Conservation (phyloP, 768 basidiomycete species). For the Filobasidium wieringae region DNA sequence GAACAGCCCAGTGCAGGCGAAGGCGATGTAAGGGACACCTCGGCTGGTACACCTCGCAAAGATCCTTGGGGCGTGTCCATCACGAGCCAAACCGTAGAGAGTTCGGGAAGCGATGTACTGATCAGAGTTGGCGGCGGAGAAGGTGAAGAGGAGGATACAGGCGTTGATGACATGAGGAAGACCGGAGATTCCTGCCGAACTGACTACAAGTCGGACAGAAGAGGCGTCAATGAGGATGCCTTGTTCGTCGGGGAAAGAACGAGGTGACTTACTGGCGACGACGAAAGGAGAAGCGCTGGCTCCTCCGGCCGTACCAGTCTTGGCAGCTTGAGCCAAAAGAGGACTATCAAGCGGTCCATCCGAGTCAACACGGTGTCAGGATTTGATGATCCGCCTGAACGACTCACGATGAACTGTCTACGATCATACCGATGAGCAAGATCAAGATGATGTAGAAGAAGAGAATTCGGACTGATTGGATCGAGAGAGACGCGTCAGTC, state of each 20-base stretch:
- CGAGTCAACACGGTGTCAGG: slow-evolving; percentile 14
- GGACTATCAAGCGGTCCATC: slow-evolving; percentile 43
- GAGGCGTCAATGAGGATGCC: neutral
- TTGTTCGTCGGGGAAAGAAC: neutral
- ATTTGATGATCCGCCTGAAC: neutral
- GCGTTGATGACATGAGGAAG: slow-evolving; percentile 27
- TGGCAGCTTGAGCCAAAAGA: slow-evolving; percentile 21
- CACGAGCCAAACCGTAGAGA: slow-evolving; percentile 40
- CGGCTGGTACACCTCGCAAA: slow-evolving; percentile 45
- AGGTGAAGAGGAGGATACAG: slow-evolving; percentile 34
- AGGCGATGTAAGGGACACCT: slow-evolving; percentile 45
- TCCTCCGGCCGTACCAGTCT: slow-evolving; percentile 17
- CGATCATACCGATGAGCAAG: slow-evolving; percentile 54
- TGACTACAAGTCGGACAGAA: slow-evolving; percentile 33
- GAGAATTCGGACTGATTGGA: slow-evolving; percentile 50
- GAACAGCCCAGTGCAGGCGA: slow-evolving; percentile 24
- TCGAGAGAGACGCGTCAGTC: neutral
- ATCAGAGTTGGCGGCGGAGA: slow-evolving; percentile 33
- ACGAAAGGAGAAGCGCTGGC: slow-evolving; percentile 66
- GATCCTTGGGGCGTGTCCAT: slow-evolving; percentile 43
- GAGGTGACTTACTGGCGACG: slow-evolving; percentile 45
- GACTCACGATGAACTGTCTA: slow-evolving; percentile 51
- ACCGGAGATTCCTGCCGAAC: slow-evolving; percentile 55
- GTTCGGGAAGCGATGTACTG: slow-evolving; percentile 29
- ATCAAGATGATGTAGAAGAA: slow-evolving; percentile 55